A percentile compares a stretch with the other conserved stretches of the same genome.
phyloP scores from a whole-genome alignment of 192 early-diverging fungal genomes.

The Coemansia sp. region DNA sequence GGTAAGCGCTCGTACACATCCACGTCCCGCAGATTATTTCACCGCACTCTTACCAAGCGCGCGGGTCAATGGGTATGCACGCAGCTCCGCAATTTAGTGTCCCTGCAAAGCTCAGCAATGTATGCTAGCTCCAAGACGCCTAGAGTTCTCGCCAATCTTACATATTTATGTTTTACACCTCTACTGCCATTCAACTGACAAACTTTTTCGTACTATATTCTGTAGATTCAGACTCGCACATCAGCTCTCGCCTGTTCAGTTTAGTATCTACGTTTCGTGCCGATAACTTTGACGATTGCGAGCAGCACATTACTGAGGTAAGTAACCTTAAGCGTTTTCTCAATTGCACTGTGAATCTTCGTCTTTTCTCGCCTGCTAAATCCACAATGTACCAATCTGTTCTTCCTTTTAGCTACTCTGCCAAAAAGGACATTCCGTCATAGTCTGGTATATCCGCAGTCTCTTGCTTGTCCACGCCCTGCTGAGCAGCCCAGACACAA shows the following conservation, averaged over 20 bases:
- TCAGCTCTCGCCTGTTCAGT: conserved; percentile 24
- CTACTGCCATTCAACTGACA: neutral
- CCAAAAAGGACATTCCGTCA: conserved; percentile 24
- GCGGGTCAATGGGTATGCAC: conserved; percentile 13
- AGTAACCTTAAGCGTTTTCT: neutral
- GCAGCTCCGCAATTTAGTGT: conserved; percentile 7
- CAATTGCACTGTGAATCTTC: neutral
- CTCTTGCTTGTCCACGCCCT: conserved; percentile 43
- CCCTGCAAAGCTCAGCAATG: neutral
- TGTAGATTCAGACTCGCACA: conserved; percentile 30
- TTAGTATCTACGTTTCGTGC: conserved; percentile 26
- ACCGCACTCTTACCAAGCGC: neutral
- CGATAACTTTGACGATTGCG: conserved; percentile 38
- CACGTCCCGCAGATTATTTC: neutral
- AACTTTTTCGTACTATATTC: neutral
- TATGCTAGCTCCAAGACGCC: neutral
- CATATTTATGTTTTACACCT: neutral
- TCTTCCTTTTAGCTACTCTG: conserved; percentile 31
- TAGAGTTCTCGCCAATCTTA: neutral
- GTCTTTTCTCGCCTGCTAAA: no score
- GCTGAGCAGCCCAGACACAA: conserved; percentile 30
- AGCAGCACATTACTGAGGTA: conserved; percentile 32
- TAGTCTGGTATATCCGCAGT: conserved; percentile 41
- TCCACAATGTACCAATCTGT: neutral
- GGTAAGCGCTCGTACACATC: conserved; percentile 8